These are phyloP conservation scores for Sungouiella blattae DNA, from an alignment of 805 yeast species.

Conservation along the genomic window DNA sequence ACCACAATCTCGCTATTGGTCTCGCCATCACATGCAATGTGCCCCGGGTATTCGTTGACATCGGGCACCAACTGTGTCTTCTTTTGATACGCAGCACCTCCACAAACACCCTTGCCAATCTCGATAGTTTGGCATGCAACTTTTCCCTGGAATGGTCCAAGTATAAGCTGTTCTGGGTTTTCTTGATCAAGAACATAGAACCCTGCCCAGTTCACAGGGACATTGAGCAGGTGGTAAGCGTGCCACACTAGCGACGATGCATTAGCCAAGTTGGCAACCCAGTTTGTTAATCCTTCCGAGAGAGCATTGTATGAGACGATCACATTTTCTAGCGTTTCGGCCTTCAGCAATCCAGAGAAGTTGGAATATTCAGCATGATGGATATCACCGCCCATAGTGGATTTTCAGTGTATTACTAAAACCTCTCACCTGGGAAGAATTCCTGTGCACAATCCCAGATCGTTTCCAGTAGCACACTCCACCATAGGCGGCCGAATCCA, in stretches of 20 bases:
- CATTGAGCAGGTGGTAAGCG: slow-evolving; percentile 62
- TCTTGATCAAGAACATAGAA: slow-evolving; percentile 61
- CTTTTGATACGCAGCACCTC: slow-evolving; percentile 62
- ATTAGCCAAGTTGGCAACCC: slow-evolving; percentile 89
- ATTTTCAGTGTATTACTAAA: neutral
- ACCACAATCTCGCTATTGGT: slow-evolving; percentile 92
- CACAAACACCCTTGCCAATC: slow-evolving; percentile 89
- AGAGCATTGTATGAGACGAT: slow-evolving; percentile 65
- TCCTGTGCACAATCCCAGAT: neutral
- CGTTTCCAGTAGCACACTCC: slow-evolving; percentile 12
- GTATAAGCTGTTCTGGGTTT: slow-evolving; percentile 45
- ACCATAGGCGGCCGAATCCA: slow-evolving; percentile 9
- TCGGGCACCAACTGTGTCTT: slow-evolving; percentile 73
- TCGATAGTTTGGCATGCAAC: slow-evolving; percentile 88
- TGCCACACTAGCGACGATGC: slow-evolving; percentile 87
- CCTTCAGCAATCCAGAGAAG: slow-evolving; percentile 42
- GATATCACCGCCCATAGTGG: neutral
- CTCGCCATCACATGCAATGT: slow-evolving; percentile 96
- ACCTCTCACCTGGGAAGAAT: neutral
- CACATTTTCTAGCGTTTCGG: slow-evolving; percentile 56
- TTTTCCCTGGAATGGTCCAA: slow-evolving; percentile 96
- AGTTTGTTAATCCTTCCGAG: slow-evolving; percentile 59
- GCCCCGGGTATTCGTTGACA: slow-evolving; percentile 81
- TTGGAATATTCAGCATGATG: slow-evolving; percentile 72
- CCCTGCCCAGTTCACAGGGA: slow-evolving; percentile 87